Conservation (phyloP, 768 basidiomycete genomes). For the Xerocomus potaroensis region DNA sequence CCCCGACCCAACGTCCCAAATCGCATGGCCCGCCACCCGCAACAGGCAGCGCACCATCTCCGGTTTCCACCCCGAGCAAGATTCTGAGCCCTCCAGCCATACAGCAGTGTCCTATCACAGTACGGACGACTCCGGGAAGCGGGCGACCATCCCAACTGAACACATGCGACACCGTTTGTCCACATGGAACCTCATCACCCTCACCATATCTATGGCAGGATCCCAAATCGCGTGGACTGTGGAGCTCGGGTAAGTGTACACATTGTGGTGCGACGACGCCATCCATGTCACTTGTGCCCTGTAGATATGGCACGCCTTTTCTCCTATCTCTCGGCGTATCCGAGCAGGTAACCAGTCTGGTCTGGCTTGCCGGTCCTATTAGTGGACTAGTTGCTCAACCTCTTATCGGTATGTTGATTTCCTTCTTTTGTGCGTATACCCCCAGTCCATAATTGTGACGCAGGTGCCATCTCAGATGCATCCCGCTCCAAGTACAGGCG, state of each 20-base stretch:
- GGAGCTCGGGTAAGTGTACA: constrained; percentile 71
- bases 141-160: constrained; percentile 13
- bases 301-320: constrained; percentile 94
- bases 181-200: constrained; percentile 73
- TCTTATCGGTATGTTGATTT: constrained; percentile 69
- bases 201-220: constrained; percentile 91
- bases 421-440: not conserved
- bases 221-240: constrained; percentile 96
- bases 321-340: constrained; percentile 75
- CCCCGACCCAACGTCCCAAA: constrained; percentile 76
- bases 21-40: constrained; percentile 63
- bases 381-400: constrained; percentile 95
- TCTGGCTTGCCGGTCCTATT: constrained; percentile 95
- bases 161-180: constrained; percentile 26
- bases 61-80: constrained; percentile 21
- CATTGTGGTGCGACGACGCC: not conserved
- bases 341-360: constrained; percentile 86
- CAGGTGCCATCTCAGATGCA: constrained; percentile 93
- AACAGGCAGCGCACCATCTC: constrained; percentile 30
- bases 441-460: constrained; percentile 1
- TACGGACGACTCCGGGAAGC: constrained; percentile 30
- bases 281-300: constrained; percentile 5
- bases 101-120: constrained; percentile 28
- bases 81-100: constrained; percentile 16
- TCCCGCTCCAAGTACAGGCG: constrained; percentile 88